Conservation (phyloP, 306 rosid species). For the Heteromeles arbutifolia region DNA sequence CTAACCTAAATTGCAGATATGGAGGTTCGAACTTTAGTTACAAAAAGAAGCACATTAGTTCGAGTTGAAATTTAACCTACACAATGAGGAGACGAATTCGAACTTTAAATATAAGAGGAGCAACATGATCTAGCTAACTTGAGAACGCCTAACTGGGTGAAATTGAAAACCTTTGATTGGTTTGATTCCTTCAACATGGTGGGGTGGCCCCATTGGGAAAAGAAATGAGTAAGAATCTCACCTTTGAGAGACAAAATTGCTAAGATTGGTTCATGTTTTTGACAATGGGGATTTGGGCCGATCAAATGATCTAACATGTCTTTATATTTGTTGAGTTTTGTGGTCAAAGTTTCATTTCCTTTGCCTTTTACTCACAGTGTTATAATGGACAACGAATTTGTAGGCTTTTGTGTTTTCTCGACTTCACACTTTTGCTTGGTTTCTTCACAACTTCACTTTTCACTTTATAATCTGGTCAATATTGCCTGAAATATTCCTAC, state of each 20-base stretch:
- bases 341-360: slow-evolving; percentile 10
- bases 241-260: slow-evolving; percentile 27
- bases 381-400: neutral
- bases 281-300: slow-evolving; percentile 32
- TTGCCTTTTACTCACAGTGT: neutral
- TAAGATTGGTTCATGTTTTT: slow-evolving; percentile 13
- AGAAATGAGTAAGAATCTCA: slow-evolving; percentile 28
- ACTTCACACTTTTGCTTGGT: slow-evolving; percentile 2
- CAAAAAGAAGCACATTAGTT: neutral
- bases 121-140: neutral
- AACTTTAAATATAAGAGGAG: no score
- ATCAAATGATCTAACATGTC: slow-evolving; percentile 19
- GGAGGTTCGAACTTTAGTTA: no score
- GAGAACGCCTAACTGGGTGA: neutral
- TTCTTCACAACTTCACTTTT: neutral
- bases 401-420: neutral
- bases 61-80: neutral
- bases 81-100: no score
- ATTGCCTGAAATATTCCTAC: neutral
- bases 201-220: slow-evolving; percentile 24
- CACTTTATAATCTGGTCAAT: neutral
- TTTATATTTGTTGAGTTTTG: slow-evolving; percentile 18
- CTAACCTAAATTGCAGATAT: no score
- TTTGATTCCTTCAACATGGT: slow-evolving; percentile 40
- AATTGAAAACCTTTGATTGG: slow-evolving; percentile 27